Evolutionary conservation across 352 stramenopile genomes (phyloP), one percentile per base, ranked within the genome.

Genomic region (Pythium phragmiticola): DNA sequence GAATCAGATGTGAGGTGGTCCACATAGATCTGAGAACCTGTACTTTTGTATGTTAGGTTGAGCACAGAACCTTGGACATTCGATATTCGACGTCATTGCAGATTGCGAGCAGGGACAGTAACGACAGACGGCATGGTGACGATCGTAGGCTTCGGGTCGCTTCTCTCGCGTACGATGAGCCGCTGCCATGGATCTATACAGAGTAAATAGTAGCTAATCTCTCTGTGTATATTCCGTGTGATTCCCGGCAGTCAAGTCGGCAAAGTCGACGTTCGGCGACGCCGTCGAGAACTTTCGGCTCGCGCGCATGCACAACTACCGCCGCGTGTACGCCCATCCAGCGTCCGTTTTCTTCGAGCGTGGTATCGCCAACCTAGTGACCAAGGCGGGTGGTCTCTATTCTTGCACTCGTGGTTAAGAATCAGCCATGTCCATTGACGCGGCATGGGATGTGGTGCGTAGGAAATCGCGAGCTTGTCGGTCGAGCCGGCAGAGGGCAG

Each of bases 291-390:
- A 96, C 77, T 98, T 98, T 72, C 88, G 90, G 30, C 69, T 98
- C 14, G 93, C 78, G 21, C 69, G 78, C 23, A 83, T 98, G 51
- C 69, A 70, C 13, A 72, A 92, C 75, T 97, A 90, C 70, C 88
- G 90, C 30, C 86, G 93, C 45, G 86, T 98, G 49, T 98, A 98
- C 75, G 80, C 79, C 36, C 92, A 98, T 63, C 88, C 91, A 1
- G 90, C 92, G 47, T 97, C 92, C 13, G 95, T 98, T 57, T 98
- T 98, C 72, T 97, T 98, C 68, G 70, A 97, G 66, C 77, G 88
- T 2, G 80, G 84, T 16, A 97, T 98, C 72, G 92, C 91, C 17
- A 87, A 89, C 65, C 48, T 93, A 6, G 78, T 90, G 43, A 97
- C 90, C 39, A 87, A 89, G 70, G 80, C 89, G 16, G 3, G 49